Evolutionary conservation across 2,329 filamentous ascomycete genomes (phyloP), one percentile per base, ranked within the genome.

Genomic region (Fusarium napiforme): DNA sequence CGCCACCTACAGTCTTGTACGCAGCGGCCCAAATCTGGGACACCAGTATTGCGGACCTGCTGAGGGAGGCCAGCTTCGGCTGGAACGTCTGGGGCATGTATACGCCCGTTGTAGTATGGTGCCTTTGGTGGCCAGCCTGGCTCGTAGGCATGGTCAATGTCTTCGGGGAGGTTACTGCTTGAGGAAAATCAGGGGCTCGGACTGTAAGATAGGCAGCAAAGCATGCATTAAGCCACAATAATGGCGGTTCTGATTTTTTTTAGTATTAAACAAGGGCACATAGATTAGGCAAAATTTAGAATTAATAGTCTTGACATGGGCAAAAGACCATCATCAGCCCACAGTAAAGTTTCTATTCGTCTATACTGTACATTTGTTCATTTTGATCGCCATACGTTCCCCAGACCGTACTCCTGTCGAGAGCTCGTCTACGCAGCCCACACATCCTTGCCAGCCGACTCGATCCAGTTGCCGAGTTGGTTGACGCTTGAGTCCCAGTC

Each of bases 401-500:
- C 46, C 36, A 46, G 43, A 55, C 50, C 39, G 26, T n/a, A 52
- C 63, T 46, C 59, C 30, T 53, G 32, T 34, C 19, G 42, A 43
- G 56, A 60, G 12, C 40, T 69, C 26, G 19, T 60, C 83, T 86
- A 95, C 74, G 94, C 93, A 71, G 95, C 95, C 96, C 96, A 98
- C 45, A 98, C 95, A 83, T 98, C 96, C 86, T 97, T 94, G 15
- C 96, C 96, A 39, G 93, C 93, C 28, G 91, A 90, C 86, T 98
- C 96, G 80, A 98, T 97, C 95, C 95, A 98, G 85, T 97, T 96
- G 72, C 96, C 96, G 64, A 99, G 87, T 83, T 96, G 92, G 82
- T 98, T 98, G 73, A 99, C 96, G 81, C 95, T 97, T 57, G 92
- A 91, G 82, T 98, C 95, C 96, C 96, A 99, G 79, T 99, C 96